phyloP scores from a whole-genome alignment of 345 rosid species.

The Moringa oleifera region DNA sequence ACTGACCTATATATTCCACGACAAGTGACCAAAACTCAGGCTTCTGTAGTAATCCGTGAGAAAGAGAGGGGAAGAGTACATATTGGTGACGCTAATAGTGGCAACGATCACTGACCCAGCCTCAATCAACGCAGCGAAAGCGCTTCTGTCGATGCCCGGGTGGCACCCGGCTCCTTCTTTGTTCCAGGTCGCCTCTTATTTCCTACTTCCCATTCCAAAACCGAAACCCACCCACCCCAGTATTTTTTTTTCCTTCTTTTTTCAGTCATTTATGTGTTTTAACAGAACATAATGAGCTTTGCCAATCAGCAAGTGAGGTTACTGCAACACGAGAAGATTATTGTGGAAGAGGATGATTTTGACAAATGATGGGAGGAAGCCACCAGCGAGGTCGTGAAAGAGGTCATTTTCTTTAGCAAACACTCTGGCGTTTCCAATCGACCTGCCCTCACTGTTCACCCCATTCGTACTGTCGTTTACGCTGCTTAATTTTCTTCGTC shows the following conservation, averaged over 20 bases:
- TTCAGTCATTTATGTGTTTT: not conserved
- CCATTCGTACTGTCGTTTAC: conserved; percentile 53
- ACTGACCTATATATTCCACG: not conserved
- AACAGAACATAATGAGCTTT: conserved; percentile 60
- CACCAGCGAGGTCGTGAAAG: conserved; percentile 71
- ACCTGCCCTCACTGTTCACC: conserved; percentile 87
- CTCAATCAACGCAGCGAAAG: conserved; percentile 77
- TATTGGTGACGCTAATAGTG: conserved; percentile 77
- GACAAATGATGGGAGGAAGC: conserved; percentile 84
- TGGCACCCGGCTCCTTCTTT: conserved; percentile 50
- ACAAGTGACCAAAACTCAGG: not conserved
- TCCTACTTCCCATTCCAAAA: not conserved
- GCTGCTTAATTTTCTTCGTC: too few relatives aligned
- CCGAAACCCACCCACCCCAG: not conserved
- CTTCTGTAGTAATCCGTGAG: not conserved
- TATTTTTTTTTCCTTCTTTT: not conserved
- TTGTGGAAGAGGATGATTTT: conserved; percentile 70
- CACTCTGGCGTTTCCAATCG: conserved; percentile 92
- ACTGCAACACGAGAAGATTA: conserved; percentile 55
- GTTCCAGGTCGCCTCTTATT: conserved; percentile 30
- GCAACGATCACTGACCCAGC: conserved; percentile 84
- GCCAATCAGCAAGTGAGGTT: conserved; percentile 50
- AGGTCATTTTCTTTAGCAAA: conserved; percentile 82
- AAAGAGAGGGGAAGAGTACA: conserved; percentile 18
- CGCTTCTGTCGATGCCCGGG: conserved; percentile 70